Evolutionary conservation across 75 land plant species (phyloP).

Genomic region (Selaginella moellendorffii): DNA sequence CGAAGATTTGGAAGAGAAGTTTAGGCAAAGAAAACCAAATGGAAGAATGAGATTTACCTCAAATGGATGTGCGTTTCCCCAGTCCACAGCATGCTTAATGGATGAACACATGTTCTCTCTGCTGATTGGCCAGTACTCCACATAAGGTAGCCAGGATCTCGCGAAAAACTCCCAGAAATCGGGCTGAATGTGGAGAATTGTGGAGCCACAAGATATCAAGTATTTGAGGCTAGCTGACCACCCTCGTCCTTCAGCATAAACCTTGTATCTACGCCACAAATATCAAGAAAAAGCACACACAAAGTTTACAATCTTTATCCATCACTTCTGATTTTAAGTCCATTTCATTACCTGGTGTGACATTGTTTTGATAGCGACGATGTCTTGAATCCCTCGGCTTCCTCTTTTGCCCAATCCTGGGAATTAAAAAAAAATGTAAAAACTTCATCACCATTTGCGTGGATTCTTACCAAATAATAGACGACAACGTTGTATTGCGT

Average conservation of each 20-base stretch:
- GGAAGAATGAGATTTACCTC: slow-evolving; percentile 16
- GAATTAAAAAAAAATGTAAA: neutral
- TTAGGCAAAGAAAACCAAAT: slow-evolving; percentile 13
- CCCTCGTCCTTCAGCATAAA: slow-evolving; percentile 49
- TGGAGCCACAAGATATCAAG: slow-evolving; percentile 54
- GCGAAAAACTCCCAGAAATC: slow-evolving; percentile 40
- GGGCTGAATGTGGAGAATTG: slow-evolving; percentile 29
- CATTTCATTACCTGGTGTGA: slow-evolving; percentile 27
- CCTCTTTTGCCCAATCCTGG: slow-evolving; percentile 43
- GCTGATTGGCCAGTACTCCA: slow-evolving; percentile 43
- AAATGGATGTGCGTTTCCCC: slow-evolving; percentile 40
- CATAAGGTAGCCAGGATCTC: slow-evolving; percentile 31
- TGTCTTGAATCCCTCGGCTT: slow-evolving; percentile 20
- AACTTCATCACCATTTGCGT: neutral
- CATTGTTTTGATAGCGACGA: slow-evolving; percentile 43
- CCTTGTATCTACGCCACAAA: slow-evolving; percentile 48
- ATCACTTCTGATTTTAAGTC: neutral
- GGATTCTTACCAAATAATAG: neutral
- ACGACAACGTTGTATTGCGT: neutral
- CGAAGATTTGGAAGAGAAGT: too few species aligned
- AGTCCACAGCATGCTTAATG: slow-evolving; percentile 41
- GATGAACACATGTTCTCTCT: slow-evolving; percentile 27
- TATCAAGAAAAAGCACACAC: neutral
- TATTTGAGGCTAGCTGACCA: slow-evolving; percentile 67
- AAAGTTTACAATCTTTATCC: neutral